These are phyloP conservation scores for Basipetospora sp. DNA, from an alignment of 2,329 filamentous ascomycete genomes.

Conservation along the genomic window DNA sequence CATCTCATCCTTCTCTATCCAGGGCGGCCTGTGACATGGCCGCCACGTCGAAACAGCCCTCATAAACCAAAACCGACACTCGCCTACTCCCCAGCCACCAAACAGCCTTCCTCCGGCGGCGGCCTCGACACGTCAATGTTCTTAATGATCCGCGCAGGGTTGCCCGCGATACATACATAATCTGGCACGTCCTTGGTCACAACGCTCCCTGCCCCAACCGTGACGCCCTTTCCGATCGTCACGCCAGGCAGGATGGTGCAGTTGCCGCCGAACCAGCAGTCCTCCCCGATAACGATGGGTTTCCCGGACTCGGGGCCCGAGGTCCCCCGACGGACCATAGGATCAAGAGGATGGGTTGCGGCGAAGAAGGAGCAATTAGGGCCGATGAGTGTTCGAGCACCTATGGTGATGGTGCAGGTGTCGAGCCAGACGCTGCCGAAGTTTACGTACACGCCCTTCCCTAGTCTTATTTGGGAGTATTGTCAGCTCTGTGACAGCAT, in stretches of 20 bases:
- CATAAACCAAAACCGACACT: conserved; percentile 4
- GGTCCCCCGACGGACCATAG: conserved; percentile 56
- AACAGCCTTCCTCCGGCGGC: conserved; percentile 1
- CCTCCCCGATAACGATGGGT: conserved; percentile 61
- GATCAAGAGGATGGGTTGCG: conserved; percentile 65
- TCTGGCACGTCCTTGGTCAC: conserved; percentile 64
- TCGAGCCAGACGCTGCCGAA: conserved; percentile 64
- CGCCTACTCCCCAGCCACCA: not conserved
- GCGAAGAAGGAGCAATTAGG: conserved; percentile 65
- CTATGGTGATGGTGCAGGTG: conserved; percentile 59
- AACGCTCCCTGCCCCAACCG: conserved; percentile 67
- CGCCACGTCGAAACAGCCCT: too few species aligned
- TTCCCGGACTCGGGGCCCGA: conserved; percentile 61
- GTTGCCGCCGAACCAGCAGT: conserved; percentile 67
- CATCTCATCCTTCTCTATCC: conserved; percentile 82
- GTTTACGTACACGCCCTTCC: conserved; percentile 59
- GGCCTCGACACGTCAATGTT: conserved; percentile 17
- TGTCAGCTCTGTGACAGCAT: too few species aligned
- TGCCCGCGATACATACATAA: conserved; percentile 49
- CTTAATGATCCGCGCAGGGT: conserved; percentile 46
- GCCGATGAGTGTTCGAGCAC: conserved; percentile 61
- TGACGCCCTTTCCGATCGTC: conserved; percentile 58
- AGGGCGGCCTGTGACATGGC: conserved; percentile 78
- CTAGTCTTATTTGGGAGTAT: conserved; percentile 35
- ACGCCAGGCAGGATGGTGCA: conserved; percentile 60